These are phyloP conservation scores for Blepharisma undulans DNA, from an alignment of 169 alveolate genomes.

Conservation along the genomic window DNA sequence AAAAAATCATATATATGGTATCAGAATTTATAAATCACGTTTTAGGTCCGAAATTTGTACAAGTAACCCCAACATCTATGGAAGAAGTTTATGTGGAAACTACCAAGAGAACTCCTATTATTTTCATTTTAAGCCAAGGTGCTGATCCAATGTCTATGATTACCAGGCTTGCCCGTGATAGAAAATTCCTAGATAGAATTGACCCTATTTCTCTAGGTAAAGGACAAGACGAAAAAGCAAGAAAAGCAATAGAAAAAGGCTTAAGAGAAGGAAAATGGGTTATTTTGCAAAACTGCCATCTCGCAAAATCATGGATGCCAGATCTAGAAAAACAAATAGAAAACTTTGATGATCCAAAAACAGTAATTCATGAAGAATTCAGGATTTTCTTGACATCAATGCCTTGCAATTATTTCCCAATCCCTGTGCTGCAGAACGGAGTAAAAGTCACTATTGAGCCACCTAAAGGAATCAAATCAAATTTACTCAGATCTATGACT, in stretches of 20 bases:
- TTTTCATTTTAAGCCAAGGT: conserved; percentile 89
- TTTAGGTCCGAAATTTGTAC: conserved; percentile 81
- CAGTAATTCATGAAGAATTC: conserved; percentile 56
- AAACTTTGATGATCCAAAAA: conserved; percentile 29
- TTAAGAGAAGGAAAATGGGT: conserved; percentile 91
- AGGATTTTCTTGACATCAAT: conserved; percentile 84
- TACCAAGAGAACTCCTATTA: conserved; percentile 65
- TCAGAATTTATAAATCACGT: conserved; percentile 79
- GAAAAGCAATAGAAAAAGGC: conserved; percentile 85
- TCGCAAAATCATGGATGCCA: conserved; percentile 92
- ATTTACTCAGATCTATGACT: conserved; percentile 80
- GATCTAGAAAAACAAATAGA: conserved; percentile 86
- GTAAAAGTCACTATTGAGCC: conserved; percentile 87
- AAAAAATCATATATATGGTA: conserved; percentile 82
- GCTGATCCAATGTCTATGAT: conserved; percentile 91
- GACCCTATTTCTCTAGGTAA: conserved; percentile 86
- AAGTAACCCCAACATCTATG: conserved; percentile 60
- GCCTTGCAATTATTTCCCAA: conserved; percentile 88
- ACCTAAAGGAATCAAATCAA: conserved; percentile 86
- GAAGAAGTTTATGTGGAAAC: conserved; percentile 71
- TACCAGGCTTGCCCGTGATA: conserved; percentile 79
- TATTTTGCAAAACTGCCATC: conserved; percentile 93
- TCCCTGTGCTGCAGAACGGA: conserved; percentile 83
- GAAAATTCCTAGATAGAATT: conserved; percentile 63
- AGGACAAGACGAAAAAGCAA: conserved; percentile 87